These are phyloP conservation scores for Gryganskiella cystojenkinii DNA, from an alignment of 192 early-diverging fungal species.

Conservation along the genomic window DNA sequence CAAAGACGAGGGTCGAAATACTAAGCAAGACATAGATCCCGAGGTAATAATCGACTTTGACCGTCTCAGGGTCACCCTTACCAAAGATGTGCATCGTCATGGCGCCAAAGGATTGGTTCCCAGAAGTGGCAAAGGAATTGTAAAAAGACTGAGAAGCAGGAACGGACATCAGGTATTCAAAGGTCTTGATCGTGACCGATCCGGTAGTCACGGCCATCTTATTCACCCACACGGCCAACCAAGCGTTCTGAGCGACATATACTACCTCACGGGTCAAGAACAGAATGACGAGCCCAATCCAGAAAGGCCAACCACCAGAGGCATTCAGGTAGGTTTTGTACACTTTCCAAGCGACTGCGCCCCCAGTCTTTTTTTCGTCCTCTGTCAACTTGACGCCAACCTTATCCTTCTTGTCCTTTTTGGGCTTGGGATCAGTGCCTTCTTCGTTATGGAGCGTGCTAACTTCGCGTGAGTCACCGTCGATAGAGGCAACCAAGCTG, in stretches of 20 bases:
- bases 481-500: not conserved
- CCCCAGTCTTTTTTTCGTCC: constrained; percentile 86
- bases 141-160: constrained; percentile 31
- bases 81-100: constrained; percentile 22
- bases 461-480: constrained; percentile 37
- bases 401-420: constrained; percentile 50
- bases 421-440: constrained; percentile 49
- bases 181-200: constrained; percentile 36
- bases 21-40: constrained; percentile 70
- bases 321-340: constrained; percentile 82
- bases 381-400: constrained; percentile 70
- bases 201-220: constrained; percentile 36
- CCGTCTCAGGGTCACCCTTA: constrained; percentile 21
- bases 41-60: constrained; percentile 71
- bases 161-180: constrained; percentile 24
- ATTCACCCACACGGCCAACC: constrained; percentile 49
- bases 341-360: constrained; percentile 78
- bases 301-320: constrained; percentile 71
- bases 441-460: constrained; percentile 50
- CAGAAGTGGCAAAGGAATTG: constrained; percentile 7
- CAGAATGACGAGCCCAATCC: constrained; percentile 63
- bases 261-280: constrained; percentile 56
- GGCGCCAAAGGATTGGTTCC: constrained; percentile 6
- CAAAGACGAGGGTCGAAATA: constrained; percentile 52
- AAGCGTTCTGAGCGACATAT: constrained; percentile 71